A percentile compares a stretch with the other conserved stretches of the same genome.
phyloP scores from a whole-genome alignment of 352 stramenopile genomes.

The Globisporangium mamillatum region DNA sequence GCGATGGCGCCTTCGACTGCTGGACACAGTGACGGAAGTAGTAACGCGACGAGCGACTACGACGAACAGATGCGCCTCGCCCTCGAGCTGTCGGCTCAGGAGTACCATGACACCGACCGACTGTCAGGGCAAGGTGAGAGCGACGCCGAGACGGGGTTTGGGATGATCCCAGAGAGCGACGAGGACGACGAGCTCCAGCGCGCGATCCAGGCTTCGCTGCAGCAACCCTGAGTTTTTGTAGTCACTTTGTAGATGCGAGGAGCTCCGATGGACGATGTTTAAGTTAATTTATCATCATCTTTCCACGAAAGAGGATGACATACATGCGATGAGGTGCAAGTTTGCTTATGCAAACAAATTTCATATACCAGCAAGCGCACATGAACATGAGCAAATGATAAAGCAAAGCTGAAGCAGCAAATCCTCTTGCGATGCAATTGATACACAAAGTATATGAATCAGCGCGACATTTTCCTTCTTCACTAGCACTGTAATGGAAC shows the following conservation, averaged over 20 bases:
- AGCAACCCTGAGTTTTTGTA: conserved; percentile 32
- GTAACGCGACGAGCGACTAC: conserved; percentile 22
- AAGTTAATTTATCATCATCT: conserved; percentile 8
- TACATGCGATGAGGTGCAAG: background rate
- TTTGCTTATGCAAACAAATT: background rate
- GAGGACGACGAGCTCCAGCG: conserved; percentile 77
- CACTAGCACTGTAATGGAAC: background rate
- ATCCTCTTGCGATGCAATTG: background rate
- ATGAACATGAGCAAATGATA: background rate
- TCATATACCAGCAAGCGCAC: background rate
- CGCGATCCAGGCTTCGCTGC: conserved; percentile 76
- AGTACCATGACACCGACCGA: conserved; percentile 30
- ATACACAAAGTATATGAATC: background rate
- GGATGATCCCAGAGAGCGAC: conserved; percentile 33
- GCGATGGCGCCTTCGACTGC: background rate
- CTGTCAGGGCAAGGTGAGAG: background rate
- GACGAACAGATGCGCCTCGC: conserved; percentile 62
- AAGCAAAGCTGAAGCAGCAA: background rate
- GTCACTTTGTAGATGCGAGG: background rate
- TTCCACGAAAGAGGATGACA: background rate
- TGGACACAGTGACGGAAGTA: background rate
- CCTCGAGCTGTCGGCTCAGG: conserved; percentile 60
- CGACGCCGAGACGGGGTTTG: background rate
- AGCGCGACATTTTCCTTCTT: background rate
- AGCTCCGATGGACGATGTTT: background rate